Percentiles rank a stretch among this genome's conserved stretches.
phyloP scores from a whole-genome alignment of 139 green algal genomes.

The Astrephomene gubernaculifera region DNA sequence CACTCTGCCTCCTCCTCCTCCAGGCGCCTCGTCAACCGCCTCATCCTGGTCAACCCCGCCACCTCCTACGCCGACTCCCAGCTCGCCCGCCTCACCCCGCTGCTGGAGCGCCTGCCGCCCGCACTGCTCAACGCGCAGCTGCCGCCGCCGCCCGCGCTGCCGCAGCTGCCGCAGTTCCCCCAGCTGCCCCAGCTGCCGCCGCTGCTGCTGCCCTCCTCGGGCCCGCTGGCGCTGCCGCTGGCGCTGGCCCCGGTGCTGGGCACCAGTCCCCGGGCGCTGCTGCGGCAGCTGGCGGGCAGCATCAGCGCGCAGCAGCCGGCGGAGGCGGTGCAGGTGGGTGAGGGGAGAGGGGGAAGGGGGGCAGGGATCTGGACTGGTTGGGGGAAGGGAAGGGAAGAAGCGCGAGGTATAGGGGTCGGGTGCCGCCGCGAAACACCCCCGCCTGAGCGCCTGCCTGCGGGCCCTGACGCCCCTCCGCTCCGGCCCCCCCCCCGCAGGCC shows the following conservation, averaged over 20 bases:
- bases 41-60: slow-evolving; percentile 91
- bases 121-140: slow-evolving; percentile 75
- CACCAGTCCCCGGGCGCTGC: slow-evolving; percentile 2
- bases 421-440: too few relatives aligned
- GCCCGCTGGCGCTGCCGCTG: slow-evolving; percentile 75
- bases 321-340: slow-evolving; percentile 15
- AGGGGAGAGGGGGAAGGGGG: too few relatives aligned
- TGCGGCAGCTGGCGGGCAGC: slow-evolving; percentile 1
- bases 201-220: slow-evolving; percentile 78
- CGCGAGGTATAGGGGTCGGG: too few relatives aligned
- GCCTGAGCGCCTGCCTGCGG: too few relatives aligned
- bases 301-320: not conserved
- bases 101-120: slow-evolving; percentile 69
- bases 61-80: slow-evolving; percentile 76
- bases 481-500: not conserved
- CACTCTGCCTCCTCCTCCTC: not conserved
- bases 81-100: slow-evolving; percentile 71
- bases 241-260: slow-evolving; percentile 44
- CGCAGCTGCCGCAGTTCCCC: too few relatives aligned
- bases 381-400: too few relatives aligned
- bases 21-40: slow-evolving; percentile 41
- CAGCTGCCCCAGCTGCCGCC: slow-evolving; percentile 67
- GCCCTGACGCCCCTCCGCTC: not conserved
- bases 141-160: slow-evolving; percentile 64
- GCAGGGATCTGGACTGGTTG: too few relatives aligned